Conservation (phyloP, 179 eudicot species). For the Pouteria campechiana region DNA sequence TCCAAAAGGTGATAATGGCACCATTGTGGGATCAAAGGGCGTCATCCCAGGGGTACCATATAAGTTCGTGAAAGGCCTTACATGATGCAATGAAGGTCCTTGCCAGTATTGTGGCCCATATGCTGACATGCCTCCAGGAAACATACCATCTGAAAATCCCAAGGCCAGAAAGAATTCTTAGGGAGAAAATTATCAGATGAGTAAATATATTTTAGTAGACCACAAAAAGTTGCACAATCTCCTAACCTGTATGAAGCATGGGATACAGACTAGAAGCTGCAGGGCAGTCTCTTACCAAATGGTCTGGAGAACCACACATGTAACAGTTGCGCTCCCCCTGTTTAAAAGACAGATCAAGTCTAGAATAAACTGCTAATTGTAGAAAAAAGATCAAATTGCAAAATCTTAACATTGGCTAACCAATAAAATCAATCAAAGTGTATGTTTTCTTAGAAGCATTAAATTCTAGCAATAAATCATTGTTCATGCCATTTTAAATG, state of each 20-base stretch:
- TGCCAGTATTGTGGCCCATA: slow-evolving; percentile 51
- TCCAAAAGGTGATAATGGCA: slow-evolving; percentile 21
- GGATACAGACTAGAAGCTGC: slow-evolving; percentile 24
- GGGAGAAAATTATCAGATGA: too few relatives aligned
- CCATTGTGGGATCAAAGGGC: slow-evolving; percentile 28
- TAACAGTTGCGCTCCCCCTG: slow-evolving; percentile 57
- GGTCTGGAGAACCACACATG: slow-evolving; percentile 63
- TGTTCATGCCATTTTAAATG: too few relatives aligned
- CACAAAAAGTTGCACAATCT: too few relatives aligned
- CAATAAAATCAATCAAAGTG: too few relatives aligned
- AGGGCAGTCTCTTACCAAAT: slow-evolving; percentile 66
- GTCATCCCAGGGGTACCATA: slow-evolving; percentile 46
- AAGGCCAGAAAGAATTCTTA: slow-evolving; percentile 4
- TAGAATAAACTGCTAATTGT: not conserved
- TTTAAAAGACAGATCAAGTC: slow-evolving; percentile 2
- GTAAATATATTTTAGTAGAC: too few relatives aligned
- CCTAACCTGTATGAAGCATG: slow-evolving; percentile 13
- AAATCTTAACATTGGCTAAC: too few relatives aligned
- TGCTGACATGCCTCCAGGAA: slow-evolving; percentile 32
- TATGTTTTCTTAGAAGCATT: too few relatives aligned
- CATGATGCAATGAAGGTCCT: slow-evolving; percentile 17
- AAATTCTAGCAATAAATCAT: too few relatives aligned
- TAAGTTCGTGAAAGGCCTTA: slow-evolving; percentile 32
- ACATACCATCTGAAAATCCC: slow-evolving; percentile 21
- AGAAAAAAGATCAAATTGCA: not conserved